Base-by-base conservation (phyloP, 108 stramenopile species). In the Cyclotella atomus region DNA sequence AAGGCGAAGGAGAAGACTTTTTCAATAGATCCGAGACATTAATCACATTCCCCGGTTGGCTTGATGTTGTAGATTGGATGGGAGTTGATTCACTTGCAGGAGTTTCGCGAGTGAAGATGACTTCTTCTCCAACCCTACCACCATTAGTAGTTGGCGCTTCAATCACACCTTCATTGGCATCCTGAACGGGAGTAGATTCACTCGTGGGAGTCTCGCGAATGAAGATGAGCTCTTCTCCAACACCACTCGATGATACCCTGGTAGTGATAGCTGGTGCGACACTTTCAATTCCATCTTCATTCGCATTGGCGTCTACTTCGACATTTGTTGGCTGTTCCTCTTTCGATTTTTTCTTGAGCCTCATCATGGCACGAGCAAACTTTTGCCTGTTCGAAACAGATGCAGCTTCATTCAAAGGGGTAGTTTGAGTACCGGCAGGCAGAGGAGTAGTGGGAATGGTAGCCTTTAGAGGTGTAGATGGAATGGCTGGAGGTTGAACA, bases 401-500 rank as follows among this genome's bases (percentile, higher is more conserved):
- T 3, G 19, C 4, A n/a, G 14, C 47, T n/a, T 15, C 47, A 19
- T 15, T 3, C 17, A 55, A 4, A 24, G 21, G 2, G 7, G 54
- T 3, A 6, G 54, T 29, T 15, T 6, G 8, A 6, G 24, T 23
- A 28, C 12, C 28, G 25, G 3, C 28, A 8, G 54, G 54, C 54
- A 55, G 17, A 9, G 54, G 25, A 55, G 5, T 55, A 2, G 27
- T 16, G 4, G 28, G 54, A 9, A 55, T 28, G 6, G 3, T 27
- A 55, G 54, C 54, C 27, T 27, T 55, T 27, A 55, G 28, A 28
- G 54, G 54, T 6, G 47, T 49, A n/a, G 47, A 49, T 49, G 47
- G 47, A 19, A 49, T 49, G 17, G 47, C 4, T n/a, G 47, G 47
- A 4, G 47, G 47, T 49, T 49, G 47, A 10, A 4, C 16, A 49